Conservation (phyloP, 139 green algal genomes). For the Dunaliella primolecta region DNA sequence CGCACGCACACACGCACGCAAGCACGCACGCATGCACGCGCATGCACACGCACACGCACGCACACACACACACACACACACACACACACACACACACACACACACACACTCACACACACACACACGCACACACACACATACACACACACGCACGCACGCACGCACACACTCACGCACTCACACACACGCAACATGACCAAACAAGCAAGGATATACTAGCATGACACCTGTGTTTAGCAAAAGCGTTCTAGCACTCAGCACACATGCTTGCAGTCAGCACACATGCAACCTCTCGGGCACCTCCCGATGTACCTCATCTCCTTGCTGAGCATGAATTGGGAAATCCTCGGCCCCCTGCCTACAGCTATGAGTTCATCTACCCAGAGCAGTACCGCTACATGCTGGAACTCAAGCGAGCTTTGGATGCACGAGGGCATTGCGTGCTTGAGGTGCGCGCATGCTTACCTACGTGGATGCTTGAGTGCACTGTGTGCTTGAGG, state of each 20-base stretch:
- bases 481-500: background rate
- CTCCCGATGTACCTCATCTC: too few relatives aligned
- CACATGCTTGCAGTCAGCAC: background rate
- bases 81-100: slow-evolving; percentile 34
- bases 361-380: slow-evolving; percentile 93
- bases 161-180: background rate
- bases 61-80: background rate
- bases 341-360: too few relatives aligned
- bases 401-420: slow-evolving; percentile 92
- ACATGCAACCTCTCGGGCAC: too few relatives aligned
- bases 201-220: too few relatives aligned
- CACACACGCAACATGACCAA: background rate
- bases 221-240: too few relatives aligned
- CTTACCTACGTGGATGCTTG: background rate
- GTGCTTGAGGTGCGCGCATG: slow-evolving; percentile 80
- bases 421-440: slow-evolving; percentile 95
- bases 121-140: background rate
- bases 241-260: too few relatives aligned
- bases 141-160: background rate
- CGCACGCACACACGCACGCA: background rate
- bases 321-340: too few relatives aligned
- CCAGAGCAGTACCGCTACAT: slow-evolving; percentile 98
- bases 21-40: background rate
- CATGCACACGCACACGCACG: background rate
- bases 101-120: background rate